Conservation (phyloP, 2,329 filamentous ascomycete genomes). For the Fusarium hostae region DNA sequence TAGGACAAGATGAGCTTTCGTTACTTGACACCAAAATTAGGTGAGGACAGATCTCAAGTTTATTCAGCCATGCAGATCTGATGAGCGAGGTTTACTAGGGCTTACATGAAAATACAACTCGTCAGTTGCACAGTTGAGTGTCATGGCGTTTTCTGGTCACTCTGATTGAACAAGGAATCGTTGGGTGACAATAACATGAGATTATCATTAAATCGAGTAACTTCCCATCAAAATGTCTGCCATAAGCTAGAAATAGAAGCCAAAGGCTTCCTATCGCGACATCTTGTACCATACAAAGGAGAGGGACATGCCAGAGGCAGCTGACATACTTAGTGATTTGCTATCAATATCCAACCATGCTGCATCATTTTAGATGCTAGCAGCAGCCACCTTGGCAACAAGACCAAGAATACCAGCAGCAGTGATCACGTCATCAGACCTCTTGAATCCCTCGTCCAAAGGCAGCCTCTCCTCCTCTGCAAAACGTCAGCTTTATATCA, state of each 20-base stretch:
- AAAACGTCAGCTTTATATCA: neutral
- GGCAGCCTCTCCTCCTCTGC: constrained; percentile 37
- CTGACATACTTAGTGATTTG: constrained; percentile 4
- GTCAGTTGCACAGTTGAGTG: neutral
- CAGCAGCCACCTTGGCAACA: constrained; percentile 25
- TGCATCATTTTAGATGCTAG: neutral
- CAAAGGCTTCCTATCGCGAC: no score
- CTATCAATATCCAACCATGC: neutral
- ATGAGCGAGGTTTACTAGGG: neutral
- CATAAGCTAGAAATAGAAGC: neutral
- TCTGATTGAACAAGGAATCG: neutral
- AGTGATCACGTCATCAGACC: constrained; percentile 27
- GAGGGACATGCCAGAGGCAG: constrained; percentile 11
- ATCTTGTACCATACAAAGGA: neutral
- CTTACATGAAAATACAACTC: neutral
- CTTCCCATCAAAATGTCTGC: neutral
- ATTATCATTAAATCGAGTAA: constrained; percentile 5
- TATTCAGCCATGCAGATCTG: neutral
- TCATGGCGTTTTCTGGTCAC: neutral
- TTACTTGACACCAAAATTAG: no score
- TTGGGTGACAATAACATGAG: neutral
- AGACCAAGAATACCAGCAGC: constrained; percentile 31
- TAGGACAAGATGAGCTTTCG: no score
- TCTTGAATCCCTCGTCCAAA: constrained; percentile 33
- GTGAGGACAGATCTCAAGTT: neutral